Conservation (phyloP, 2,329 filamentous ascomycete species). For the Grosmannia penicillata region DNA sequence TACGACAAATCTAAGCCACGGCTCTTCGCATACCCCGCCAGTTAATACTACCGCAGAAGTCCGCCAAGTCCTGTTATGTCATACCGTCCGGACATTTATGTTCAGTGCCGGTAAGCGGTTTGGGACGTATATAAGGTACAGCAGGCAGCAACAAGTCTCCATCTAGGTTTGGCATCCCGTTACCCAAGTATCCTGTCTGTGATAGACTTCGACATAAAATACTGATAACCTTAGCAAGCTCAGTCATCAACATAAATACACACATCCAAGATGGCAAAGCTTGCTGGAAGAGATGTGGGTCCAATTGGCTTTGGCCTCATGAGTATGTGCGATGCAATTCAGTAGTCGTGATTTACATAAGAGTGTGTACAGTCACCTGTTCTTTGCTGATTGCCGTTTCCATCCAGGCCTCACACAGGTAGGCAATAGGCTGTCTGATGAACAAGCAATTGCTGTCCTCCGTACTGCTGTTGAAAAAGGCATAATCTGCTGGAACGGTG, state of each 20-base stretch:
- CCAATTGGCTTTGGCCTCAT: slow-evolving; percentile 17
- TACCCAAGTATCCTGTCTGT: too few species aligned
- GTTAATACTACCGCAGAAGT: too few species aligned
- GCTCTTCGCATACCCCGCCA: too few species aligned
- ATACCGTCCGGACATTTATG: too few species aligned
- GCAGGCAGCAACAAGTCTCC: too few species aligned
- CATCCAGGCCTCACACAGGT: slow-evolving; percentile 28
- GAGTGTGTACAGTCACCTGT: neutral
- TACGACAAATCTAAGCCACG: too few species aligned
- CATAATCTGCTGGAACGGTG: slow-evolving; percentile 44
- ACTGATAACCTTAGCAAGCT: neutral
- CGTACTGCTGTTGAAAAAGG: slow-evolving; percentile 30
- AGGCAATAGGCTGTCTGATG: slow-evolving; percentile 21
- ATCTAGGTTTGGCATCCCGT: too few species aligned
- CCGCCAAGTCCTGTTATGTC: too few species aligned
- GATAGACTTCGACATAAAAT: too few species aligned
- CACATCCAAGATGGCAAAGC: slow-evolving; percentile 13
- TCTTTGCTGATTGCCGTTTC: neutral
- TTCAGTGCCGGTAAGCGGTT: too few species aligned
- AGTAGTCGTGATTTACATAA: neutral
- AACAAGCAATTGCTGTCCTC: slow-evolving; percentile 39
- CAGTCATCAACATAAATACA: too few species aligned
- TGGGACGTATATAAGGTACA: too few species aligned
- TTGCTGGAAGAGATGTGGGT: slow-evolving; percentile 15
- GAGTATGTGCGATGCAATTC: slow-evolving; percentile 6